Evolutionary conservation across 2,329 filamentous ascomycete species (phyloP), one percentile per base, ranked within the genome.

Genomic region (Clonostachys sp.): DNA sequence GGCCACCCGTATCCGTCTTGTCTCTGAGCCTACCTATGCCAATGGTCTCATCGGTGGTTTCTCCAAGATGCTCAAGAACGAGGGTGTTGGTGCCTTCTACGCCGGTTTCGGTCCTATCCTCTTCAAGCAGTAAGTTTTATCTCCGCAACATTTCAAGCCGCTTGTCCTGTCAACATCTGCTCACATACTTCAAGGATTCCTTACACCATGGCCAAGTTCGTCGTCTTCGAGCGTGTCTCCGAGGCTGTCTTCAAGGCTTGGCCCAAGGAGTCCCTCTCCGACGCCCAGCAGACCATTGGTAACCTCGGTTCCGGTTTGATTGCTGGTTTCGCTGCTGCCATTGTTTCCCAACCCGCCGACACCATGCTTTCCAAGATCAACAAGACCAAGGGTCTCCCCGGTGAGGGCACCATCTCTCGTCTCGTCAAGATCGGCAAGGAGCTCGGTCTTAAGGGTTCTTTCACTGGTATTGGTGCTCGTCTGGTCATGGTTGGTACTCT

Each of bases 291-390:
- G 77, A 95, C 89, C 57, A 73, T 74, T 68, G 81, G 89, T 77
- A 94, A 95, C 83, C 78, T 95, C 81, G 69, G 68, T 58, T 69
- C 70, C 50, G 70, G 70, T 68, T 64, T 73, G 54, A 64, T 72
- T 52, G 70, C 70, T 53, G 70, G 89, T 87, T 90, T 95, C 75
- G 89, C 89, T 61, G 89, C 89, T 61, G 89, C 89, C 65, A 68
- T 92, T 61, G 81, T 95, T 67, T 95, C 89, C 54, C 89, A 95
- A 77, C 89, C 89, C 60, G 89, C 89, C 68, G 89, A 95, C 71
- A 95, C 89, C 66, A 95, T 95, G 89, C 84, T 95, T 55, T 87
- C 82, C 75, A 94, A 92, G 83, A 94, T 95, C 80, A 95, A 95
- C 87, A 94, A 94, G 87, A 89, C 87, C 74, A 84, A 89, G 78